Base-by-base conservation (phyloP, 75 land plant species). In the Ceratopteris richardii region DNA sequence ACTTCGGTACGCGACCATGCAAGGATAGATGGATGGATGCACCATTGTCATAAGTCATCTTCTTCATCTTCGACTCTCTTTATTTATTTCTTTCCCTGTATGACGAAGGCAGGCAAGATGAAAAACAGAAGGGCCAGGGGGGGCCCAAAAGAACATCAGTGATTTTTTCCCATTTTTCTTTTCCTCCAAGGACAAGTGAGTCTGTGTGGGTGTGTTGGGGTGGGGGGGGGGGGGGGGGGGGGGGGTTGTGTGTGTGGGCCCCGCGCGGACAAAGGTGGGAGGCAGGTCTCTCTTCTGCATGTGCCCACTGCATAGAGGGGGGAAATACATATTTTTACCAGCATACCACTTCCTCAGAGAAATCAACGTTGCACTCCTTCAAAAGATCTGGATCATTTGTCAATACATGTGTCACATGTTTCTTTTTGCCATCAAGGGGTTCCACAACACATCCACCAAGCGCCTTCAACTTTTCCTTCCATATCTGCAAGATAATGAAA, bases 361-460 rank as follows among this genome's bases (percentile, higher is more conserved):
- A 33, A 9, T 9, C 9, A 9, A 33, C 2, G 30, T 14, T 17
- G 16, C 16, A 9, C 61, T 58, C 18, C 6, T 31, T 14, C 48
- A 58, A 18, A 36, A 40, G 16, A 5, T 18, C 19, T 2, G 7
- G 23, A 58, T 58, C 26, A 40, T 14, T 40, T 36, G 61, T 53
- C 13, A 58, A 19, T 1, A 58, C 24, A 58, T 36, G 43, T 4
- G 43, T 40, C 16, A 36, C 3, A 6, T 19, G n/a, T 36, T 58
- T 40, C 61, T 31, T 58, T 18, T 9, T 21, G 16, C 24, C 18
- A 16, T 17, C 18, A 16, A 1, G 13, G 3, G 46, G 18, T 18
- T 16, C 43, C 14, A 58, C 26, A 2, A 58, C 43, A 40, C 2
- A n/a, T 26, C 61, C 61, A 14, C 61, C 61, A 58, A 58, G 61